Conservation (phyloP, 2,329 filamentous ascomycete species). For the Pseudopithomyces maydicus region DNA sequence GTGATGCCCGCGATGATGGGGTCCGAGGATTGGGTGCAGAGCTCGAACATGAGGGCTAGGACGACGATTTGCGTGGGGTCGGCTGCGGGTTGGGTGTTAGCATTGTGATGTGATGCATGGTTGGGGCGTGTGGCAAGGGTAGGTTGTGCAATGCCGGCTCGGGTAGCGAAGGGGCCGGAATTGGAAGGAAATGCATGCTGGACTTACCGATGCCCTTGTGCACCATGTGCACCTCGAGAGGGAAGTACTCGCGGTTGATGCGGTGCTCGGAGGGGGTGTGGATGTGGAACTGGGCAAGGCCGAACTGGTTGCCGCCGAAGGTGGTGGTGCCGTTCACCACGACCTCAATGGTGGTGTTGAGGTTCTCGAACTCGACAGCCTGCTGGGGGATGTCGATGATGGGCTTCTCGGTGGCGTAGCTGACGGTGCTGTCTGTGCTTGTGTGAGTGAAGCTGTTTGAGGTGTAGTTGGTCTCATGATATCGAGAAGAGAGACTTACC, state of each 20-base stretch:
- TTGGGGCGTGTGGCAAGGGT: not conserved
- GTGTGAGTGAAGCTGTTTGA: not conserved
- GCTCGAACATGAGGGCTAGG: constrained; percentile 50
- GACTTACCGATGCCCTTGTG: constrained; percentile 54
- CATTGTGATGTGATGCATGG: not conserved
- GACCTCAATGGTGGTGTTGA: constrained; percentile 63
- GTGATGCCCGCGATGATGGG: constrained; percentile 37
- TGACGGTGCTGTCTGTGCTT: constrained; percentile 36
- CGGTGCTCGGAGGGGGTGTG: constrained; percentile 66
- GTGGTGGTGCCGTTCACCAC: constrained; percentile 57
- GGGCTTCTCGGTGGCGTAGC: constrained; percentile 33
- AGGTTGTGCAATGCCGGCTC: constrained; percentile 2
- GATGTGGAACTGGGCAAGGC: constrained; percentile 63
- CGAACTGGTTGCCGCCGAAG: constrained; percentile 48
- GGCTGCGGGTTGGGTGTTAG: constrained; percentile 23
- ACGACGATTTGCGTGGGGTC: constrained; percentile 46
- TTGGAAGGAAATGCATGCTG: constrained; percentile 6
- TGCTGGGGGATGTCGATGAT: constrained; percentile 48
- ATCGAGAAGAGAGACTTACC: constrained; percentile 22
- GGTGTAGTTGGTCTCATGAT: not conserved
- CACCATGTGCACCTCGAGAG: constrained; percentile 63
- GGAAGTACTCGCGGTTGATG: constrained; percentile 54
- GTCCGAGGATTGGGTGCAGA: constrained; percentile 40
- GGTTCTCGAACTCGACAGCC: constrained; percentile 59
- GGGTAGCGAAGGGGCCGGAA: not conserved